Evolutionary conservation across 176 grass and related monocot species (phyloP).

Genomic region (Elaeis guineensis): DNA sequence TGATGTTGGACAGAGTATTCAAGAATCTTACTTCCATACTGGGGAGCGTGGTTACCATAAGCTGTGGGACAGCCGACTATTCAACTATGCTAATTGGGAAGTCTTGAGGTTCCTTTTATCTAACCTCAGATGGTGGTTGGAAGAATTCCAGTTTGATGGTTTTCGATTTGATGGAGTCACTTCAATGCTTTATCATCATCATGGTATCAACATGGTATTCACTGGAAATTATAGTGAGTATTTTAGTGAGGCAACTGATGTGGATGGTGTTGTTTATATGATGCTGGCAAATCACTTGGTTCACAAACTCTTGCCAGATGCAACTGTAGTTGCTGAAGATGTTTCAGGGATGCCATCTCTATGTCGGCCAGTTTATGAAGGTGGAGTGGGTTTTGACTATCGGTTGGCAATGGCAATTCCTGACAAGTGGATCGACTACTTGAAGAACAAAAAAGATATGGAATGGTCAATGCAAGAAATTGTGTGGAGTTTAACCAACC

Average conservation of each 20-base stretch:
- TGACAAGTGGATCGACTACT: constrained; percentile 89
- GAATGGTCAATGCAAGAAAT: constrained; percentile 81
- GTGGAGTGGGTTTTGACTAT: constrained; percentile 91
- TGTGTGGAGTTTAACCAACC: constrained; percentile 64
- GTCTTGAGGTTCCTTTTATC: constrained; percentile 93
- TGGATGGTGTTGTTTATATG: constrained; percentile 85
- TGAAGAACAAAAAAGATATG: constrained; percentile 72
- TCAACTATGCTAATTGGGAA: constrained; percentile 95
- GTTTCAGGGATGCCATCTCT: constrained; percentile 97
- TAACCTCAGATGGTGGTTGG: constrained; percentile 94
- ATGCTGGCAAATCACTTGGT: constrained; percentile 87
- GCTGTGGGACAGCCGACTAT: constrained; percentile 92
- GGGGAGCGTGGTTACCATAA: constrained; percentile 85
- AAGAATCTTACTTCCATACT: constrained; percentile 79
- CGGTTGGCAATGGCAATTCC: constrained; percentile 94
- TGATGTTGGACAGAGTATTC: constrained; percentile 73
- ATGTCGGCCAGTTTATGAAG: constrained; percentile 68
- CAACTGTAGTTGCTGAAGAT: constrained; percentile 84
- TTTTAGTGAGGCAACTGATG: constrained; percentile 82
- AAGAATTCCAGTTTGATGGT: constrained; percentile 88
- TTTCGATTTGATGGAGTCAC: constrained; percentile 92
- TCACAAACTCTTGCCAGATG: constrained; percentile 66
- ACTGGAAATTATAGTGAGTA: constrained; percentile 75
- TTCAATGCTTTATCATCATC: constrained; percentile 94
- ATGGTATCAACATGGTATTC: constrained; percentile 81